Base-by-base conservation (phyloP, 2,329 filamentous ascomycete species). In the Neurospora crassa region DNA sequence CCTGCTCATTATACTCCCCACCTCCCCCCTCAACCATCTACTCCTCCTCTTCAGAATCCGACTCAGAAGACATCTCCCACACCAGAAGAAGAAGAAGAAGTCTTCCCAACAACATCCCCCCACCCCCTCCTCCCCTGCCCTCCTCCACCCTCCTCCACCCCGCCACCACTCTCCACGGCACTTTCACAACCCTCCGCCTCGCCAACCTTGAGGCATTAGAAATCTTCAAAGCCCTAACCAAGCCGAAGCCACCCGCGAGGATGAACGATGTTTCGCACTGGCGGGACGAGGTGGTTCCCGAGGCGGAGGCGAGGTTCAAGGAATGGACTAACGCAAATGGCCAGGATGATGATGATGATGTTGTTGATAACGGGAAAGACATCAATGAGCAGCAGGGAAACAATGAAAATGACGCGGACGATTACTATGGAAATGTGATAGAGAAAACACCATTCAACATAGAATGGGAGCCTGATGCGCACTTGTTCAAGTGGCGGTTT, bases 401-500 rank as follows among this genome's bases (percentile, higher is more conserved):
- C 34, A n/a, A n/a, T n/a, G 34, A 7, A 7, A 40, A 40, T 2
- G 41, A 43, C 2, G 41, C 16, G 14, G 41, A 6, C 16, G 16
- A 18, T 16, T 24, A 70, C 0, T 7, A 67, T 70, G 3, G 8
- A 67, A 1, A 11, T 74, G 8, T 8, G 1, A 18, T 34, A 34
- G n/a, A 68, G 1, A 2, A 53, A 16, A 29, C 3, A 53, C 6
- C 6, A 1, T 3, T 53, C 1, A 24, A 1, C 2, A 2, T 53
- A 12, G 69, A 70, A 37, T 74, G 70, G 72, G 71, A 73, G 0
- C 67, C 73, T 8, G 72, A 68, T 0, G 7, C 7, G 5, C 70
- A 29, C 0, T 2, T 16, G 7, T 72, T 42, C 43, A 68, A 70
- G 11, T 77, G 74, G 75, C 43, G 11, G 5, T 77, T 77, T 40